Base-by-base conservation (phyloP, 176 grass and related monocot genomes). In the Coix lacrymajobi region DNA sequence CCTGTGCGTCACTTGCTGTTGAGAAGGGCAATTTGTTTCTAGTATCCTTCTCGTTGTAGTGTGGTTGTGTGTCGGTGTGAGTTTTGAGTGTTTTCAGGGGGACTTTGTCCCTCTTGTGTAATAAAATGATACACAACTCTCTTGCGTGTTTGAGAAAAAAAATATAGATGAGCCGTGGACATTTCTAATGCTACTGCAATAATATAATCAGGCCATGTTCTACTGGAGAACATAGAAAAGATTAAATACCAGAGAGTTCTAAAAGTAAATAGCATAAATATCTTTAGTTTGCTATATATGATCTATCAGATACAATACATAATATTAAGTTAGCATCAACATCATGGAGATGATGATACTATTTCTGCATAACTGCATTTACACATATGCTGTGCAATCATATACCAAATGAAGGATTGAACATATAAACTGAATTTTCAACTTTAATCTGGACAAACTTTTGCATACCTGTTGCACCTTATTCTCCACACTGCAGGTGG, bases 391-490 rank as follows among this genome's bases (percentile, higher is more conserved):
- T 67, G 31, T 75, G 41, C 85, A 75, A 48, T 77, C 8, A 63
- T 4, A 78, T 65, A 8, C 60, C 56, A 73, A 52, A 41, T 11
- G 32, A 79, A 84, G 28, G 56, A 41, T 32, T 11, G 40, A 79
- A 84, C 28, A 29, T 60, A 24, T 65, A 67, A 61, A 44, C 61
- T 29, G 19, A 57, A 75, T 40, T 22, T 5, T 66, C 6, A 37
- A 25, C 31, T 22, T 61, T 62, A 77, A 31, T 69, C 16, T 12
- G 4, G 41, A 77, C 26, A 25, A 61, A 12, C 41, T 88, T 83
- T 64, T 72, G 31, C 60, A 45, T 82, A 90, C 88, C 83, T 86
- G 88, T 60, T 90, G 6, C 45, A 48, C 88, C 29, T 77, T 86
- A 36, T 57, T 72, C 24, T 82, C 65, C 29, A 78, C 29, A 4